A percentile compares a stretch with the other conserved stretches of the same genome.
phyloP scores from a whole-genome alignment of 73 alveolate genomes.

The Breviolum minutum region DNA sequence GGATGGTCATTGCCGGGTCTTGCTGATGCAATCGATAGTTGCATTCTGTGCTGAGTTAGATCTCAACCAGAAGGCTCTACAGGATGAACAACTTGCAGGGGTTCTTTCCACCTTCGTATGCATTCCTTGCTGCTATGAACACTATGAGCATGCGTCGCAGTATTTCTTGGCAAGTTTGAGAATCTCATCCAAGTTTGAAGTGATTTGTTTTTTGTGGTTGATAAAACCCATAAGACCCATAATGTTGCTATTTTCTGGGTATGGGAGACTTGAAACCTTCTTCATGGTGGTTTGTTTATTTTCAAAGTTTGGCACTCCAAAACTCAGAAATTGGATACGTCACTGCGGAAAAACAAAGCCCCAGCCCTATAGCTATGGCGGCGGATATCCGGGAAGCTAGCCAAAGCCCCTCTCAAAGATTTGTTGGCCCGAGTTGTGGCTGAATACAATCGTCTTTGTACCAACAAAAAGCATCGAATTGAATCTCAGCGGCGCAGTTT shows the following conservation, averaged over 20 bases:
- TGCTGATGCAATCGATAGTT: neutral
- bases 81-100: too few relatives aligned
- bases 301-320: neutral
- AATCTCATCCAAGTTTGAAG: neutral
- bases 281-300: too few relatives aligned
- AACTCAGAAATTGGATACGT: conserved; percentile 5
- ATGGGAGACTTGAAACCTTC: too few relatives aligned
- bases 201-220: too few relatives aligned
- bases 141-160: neutral
- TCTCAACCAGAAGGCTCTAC: neutral
- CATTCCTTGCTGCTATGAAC: neutral
- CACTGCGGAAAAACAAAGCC: neutral
- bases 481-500: neutral
- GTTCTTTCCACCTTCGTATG: neutral
- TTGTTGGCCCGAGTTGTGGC: neutral
- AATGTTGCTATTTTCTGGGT: too few relatives aligned
- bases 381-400: neutral
- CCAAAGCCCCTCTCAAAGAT: neutral
- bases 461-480: neutral
- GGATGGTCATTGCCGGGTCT: neutral
- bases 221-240: too few relatives aligned
- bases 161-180: neutral
- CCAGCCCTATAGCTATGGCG: neutral
- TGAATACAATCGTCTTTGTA: neutral
- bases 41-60: neutral